Evolutionary conservation across 768 basidiomycete genomes (phyloP), one percentile per base, ranked within the genome.

Genomic region (Tulasnella sp.): DNA sequence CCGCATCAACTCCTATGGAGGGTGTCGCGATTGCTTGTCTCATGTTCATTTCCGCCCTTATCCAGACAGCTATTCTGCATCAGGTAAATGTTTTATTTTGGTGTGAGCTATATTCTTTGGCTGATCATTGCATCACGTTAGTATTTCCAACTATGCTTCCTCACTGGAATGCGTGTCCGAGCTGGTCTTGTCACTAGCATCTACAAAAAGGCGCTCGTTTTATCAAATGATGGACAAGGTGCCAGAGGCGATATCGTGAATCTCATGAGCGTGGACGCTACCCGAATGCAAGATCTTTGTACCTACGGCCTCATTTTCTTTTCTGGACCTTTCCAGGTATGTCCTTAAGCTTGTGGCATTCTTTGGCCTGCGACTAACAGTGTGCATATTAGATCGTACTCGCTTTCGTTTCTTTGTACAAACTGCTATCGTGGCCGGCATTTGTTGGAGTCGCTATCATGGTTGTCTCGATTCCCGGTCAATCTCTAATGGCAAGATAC

Each of bases 81-180:
- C 87, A 90, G 70, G 83, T 83, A 62, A 3, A 64, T 48, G 3
- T 25, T 19, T 27, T 5, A 13, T 15, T 6, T 19, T 19, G 5
- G 22, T 15, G 7, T 31, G 1, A 15, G 6, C 2, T 16, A 16
- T 27, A 4, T 15, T 5, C 12, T 19, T 4, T 47, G 34, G 27
- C 8, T 32, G 20, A 45, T 13, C 55, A 34, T 40, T 43, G 7
- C 34, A 27, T n/a, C 41, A 32, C 53, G 31, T 22, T 55, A 86
- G 80, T 93, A 92, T 64, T 92, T 93, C 65, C 84, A 92, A 66
- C 71, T 75, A 2, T 79, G 80, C 41, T 85, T 76, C 61, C 78
- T 83, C 60, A 85, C 83, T 8, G 88, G 88, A 6, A 93, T 93
- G 91, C 80, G 92, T n/a, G 76, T 95, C 37, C 80, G 90, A 25